Base-by-base conservation (phyloP, 164 flowering plant species). In the Piper longum region DNA sequence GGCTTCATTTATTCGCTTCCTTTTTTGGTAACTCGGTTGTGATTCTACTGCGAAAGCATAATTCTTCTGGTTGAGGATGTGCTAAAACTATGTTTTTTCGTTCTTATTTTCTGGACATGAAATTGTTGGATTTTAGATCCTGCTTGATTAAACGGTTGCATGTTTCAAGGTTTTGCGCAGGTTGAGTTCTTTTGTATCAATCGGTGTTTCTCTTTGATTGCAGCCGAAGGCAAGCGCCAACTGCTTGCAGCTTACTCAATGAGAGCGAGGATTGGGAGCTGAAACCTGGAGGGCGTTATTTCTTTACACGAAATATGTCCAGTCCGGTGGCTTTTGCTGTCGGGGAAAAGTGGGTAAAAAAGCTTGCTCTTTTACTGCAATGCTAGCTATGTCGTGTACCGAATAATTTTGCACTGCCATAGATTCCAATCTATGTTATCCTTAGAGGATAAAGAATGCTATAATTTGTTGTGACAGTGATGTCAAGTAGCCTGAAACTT, bases 201-300 rank as follows among this genome's bases (percentile, higher is more conserved):
- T 56, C 1, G 16, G 57, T 17, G 42, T 57, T 16, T 45, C 13
- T 16, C 43, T 39, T 67, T 62, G 16, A 74, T 68, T 71, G 63
- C 80, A 92, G 96, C 98, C 76, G 96, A 92, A 83, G 96, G 93
- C 58, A 89, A 89, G 69, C 66, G 81, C 45, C 86, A 84, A 66
- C 71, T 92, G 18, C 60, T 86, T 66, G 86, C 82, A 70, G 89
- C 95, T 67, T 87, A 76, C 77, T 92, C 11, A 84, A 76, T 74
- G 98, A 89, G 80, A 87, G 80, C 69, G 98, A 92, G 7, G 87
- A 86, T n/a, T 87, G 98, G 98, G 85, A 89, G 65, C 74, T 92
- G 19, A 83, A 85, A 81, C 96, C 96, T 67, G 93, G 96, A 61
- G 96, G 96, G 6, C 83, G 91, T 68, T 92, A 92, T 70, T 82